Percentiles rank a stretch among this genome's conserved stretches.
Conservation (phyloP, 768 basidiomycete species). For the Calocybe cyanea region DNA sequence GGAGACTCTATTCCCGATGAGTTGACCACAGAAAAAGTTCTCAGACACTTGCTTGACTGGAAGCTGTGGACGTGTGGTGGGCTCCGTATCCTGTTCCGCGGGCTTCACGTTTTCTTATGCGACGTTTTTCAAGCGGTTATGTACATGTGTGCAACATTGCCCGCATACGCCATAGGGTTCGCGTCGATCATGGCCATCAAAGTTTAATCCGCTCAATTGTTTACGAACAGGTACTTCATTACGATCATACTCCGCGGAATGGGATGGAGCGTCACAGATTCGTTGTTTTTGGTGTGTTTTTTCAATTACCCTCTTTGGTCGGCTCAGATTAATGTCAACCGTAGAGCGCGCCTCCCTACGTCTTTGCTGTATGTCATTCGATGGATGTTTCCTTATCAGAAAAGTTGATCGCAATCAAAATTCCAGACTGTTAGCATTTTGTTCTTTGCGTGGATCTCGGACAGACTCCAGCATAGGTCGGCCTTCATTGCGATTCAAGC, state of each 20-base stretch:
- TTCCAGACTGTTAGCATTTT: slow-evolving; percentile 35
- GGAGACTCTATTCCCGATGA: slow-evolving; percentile 46
- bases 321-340: neutral
- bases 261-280: slow-evolving; percentile 41
- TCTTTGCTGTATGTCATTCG: slow-evolving; percentile 37
- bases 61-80: slow-evolving; percentile 45
- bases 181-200: slow-evolving; percentile 9
- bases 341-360: slow-evolving; percentile 46
- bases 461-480: slow-evolving; percentile 39
- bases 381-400: neutral
- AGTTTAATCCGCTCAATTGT: slow-evolving; percentile 3
- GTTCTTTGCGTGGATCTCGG: slow-evolving; percentile 44
- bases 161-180: slow-evolving; percentile 47
- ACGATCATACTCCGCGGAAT: slow-evolving; percentile 45
- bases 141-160: slow-evolving; percentile 47
- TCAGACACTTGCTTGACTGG: slow-evolving; percentile 41
- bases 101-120: neutral
- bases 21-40: slow-evolving; percentile 31
- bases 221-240: slow-evolving; percentile 35
- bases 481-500: slow-evolving; percentile 40
- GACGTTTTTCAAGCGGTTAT: slow-evolving; percentile 31
- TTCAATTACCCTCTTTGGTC: slow-evolving; percentile 4
- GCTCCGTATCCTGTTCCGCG: neutral
- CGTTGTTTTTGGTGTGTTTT: slow-evolving; percentile 40
- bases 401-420: slow-evolving; percentile 7